Evolutionary conservation across 495 filamentous ascomycete species (phyloP).

Genomic region (Apiosordaria backusii): DNA sequence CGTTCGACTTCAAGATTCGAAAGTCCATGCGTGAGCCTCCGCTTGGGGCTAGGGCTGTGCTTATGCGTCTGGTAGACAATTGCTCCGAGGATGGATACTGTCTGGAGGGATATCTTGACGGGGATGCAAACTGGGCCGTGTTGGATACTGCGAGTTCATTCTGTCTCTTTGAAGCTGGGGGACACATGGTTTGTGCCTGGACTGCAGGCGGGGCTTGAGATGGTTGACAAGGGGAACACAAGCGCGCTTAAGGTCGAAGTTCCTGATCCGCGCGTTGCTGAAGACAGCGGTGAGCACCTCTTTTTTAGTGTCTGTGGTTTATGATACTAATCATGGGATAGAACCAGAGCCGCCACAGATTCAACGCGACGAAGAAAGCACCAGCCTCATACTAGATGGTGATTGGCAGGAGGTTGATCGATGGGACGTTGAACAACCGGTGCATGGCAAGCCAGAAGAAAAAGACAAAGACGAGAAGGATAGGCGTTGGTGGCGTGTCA

Average conservation of each 20-base stretch:
- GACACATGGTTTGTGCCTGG: neutral
- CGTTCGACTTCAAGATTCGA: no score
- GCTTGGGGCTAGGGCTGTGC: no score
- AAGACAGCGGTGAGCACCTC: no score
- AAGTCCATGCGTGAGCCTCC: no score
- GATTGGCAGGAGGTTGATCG: neutral
- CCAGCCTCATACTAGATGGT: neutral
- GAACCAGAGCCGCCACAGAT: neutral
- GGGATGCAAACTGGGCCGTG: no score
- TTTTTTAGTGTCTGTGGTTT: neutral
- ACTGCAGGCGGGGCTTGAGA: neutral
- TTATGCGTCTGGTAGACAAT: no score
- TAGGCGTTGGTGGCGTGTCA: no score
- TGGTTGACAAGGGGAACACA: neutral
- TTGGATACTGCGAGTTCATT: no score
- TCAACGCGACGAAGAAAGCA: neutral
- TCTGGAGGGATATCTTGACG: no score
- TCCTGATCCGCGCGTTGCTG: no score
- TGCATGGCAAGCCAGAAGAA: neutral
- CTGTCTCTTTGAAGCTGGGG: neutral
- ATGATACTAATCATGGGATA: neutral
- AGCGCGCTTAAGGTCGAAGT: no score
- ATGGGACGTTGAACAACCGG: neutral
- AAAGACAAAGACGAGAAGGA: neutral
- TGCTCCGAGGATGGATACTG: no score